These are phyloP conservation scores for Sesbania bispinosa DNA, from an alignment of 306 rosid genomes.

Conservation along the genomic window DNA sequence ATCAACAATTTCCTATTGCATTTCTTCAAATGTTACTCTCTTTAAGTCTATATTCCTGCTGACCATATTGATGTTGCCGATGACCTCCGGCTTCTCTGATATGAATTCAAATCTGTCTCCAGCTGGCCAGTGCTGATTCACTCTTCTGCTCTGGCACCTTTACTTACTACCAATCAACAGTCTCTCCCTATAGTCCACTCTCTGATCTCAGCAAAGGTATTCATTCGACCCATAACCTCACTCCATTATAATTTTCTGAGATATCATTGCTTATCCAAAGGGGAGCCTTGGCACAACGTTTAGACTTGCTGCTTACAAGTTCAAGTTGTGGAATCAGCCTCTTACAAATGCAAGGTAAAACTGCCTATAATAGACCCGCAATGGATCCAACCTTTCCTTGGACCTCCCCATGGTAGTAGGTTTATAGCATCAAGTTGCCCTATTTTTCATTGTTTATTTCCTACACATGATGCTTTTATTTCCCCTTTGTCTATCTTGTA, in stretches of 20 bases:
- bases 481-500: not conserved
- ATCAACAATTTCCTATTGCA: not conserved
- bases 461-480: not conserved
- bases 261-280: not conserved
- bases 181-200: not conserved
- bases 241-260: not conserved
- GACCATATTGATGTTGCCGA: not conserved
- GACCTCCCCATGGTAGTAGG: no score
- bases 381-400: no score
- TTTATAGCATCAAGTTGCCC: no score
- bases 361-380: no score
- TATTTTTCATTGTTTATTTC: conserved; percentile 7
- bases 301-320: no score
- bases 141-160: no score
- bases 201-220: not conserved
- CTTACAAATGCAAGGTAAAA: no score
- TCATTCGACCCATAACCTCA: not conserved
- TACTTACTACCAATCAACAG: not conserved
- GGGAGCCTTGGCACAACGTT: no score
- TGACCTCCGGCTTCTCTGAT: not conserved
- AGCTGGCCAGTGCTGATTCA: no score
- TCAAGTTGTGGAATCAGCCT: no score
- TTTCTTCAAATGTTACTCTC: not conserved
- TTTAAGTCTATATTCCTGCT: not conserved
- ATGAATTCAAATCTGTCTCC: not conserved